These are phyloP conservation scores for Spinacia oleracea DNA, from an alignment of 179 eudicot genomes.

Conservation along the genomic window DNA sequence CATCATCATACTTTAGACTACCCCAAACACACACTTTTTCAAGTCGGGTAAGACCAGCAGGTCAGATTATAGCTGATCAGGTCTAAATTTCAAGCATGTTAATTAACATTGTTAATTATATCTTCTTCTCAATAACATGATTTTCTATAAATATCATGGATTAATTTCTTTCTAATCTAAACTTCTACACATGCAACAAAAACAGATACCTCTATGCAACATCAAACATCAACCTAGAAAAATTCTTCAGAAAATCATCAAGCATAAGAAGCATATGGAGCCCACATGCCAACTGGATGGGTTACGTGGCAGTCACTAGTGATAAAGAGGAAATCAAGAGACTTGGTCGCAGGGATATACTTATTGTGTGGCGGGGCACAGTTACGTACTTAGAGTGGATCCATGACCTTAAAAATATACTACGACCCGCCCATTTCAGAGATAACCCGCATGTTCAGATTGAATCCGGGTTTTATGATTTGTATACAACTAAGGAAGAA, in stretches of 20 bases:
- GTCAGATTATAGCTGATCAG: too few relatives aligned
- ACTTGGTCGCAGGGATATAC: slow-evolving; percentile 73
- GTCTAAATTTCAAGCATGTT: too few relatives aligned
- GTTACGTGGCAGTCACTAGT: slow-evolving; percentile 66
- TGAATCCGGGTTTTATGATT: slow-evolving; percentile 75
- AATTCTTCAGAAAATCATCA: slow-evolving; percentile 66
- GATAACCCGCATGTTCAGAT: slow-evolving; percentile 61
- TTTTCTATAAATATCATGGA: background rate
- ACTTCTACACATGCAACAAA: background rate
- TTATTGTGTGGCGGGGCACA: slow-evolving; percentile 82
- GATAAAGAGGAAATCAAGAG: slow-evolving; percentile 53
- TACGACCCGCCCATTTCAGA: slow-evolving; percentile 62
- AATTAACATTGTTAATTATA: too few relatives aligned
- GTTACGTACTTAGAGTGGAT: slow-evolving; percentile 86
- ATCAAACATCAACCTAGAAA: slow-evolving; percentile 75
- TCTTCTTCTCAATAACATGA: background rate
- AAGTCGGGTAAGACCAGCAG: too few relatives aligned
- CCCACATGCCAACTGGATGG: slow-evolving; percentile 91
- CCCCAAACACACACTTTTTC: too few relatives aligned
- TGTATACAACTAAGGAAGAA: slow-evolving; percentile 67
- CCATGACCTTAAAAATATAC: slow-evolving; percentile 69
- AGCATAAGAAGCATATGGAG: slow-evolving; percentile 68
- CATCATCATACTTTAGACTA: too few relatives aligned
- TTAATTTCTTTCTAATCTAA: too few relatives aligned
- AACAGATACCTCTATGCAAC: slow-evolving; percentile 70